Conservation (phyloP, 371 early-diverging fungal genomes). For the Mucor ambiguus region DNA sequence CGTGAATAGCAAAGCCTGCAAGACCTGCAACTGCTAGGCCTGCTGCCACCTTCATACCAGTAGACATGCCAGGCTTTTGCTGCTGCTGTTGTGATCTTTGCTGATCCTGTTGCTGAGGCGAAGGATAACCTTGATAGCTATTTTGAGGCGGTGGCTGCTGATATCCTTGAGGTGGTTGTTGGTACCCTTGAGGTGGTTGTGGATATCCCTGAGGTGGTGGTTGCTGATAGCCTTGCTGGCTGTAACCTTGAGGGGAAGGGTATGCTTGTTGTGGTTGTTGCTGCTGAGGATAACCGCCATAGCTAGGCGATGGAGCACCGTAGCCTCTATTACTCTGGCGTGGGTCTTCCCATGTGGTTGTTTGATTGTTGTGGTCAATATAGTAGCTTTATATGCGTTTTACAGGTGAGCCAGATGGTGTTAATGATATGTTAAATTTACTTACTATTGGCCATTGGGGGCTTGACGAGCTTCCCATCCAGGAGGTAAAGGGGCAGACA, state of each 20-base stretch:
- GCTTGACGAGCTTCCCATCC: constrained; percentile 55
- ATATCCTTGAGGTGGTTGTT: constrained; percentile 5
- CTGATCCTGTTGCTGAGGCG: constrained; percentile 5
- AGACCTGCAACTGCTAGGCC: constrained; percentile 44
- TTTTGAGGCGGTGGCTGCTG: constrained; percentile 3
- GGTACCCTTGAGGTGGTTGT: constrained; percentile 2
- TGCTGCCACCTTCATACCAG: constrained; percentile 46
- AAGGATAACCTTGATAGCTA: neutral
- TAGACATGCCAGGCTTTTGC: constrained; percentile 36
- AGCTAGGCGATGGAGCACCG: constrained; percentile 6
- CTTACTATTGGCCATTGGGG: constrained; percentile 48
- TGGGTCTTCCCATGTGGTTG: constrained; percentile 69
- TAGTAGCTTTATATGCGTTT: constrained; percentile 44
- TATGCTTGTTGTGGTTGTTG: constrained; percentile 15
- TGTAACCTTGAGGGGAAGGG: constrained; percentile 15
- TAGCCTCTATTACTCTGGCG: constrained; percentile 21
- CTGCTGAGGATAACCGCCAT: constrained; percentile 7
- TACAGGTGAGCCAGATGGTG: neutral
- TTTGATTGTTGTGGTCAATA: constrained; percentile 58
- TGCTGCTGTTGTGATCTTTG: neutral
- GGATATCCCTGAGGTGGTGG: constrained; percentile 4
- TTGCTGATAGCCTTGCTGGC: neutral
- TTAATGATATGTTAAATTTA: neutral
- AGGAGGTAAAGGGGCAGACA: constrained; percentile 49
- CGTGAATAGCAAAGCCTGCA: constrained; percentile 44